Percentiles rank a stretch among this genome's conserved stretches.
Conservation (phyloP, 768 basidiomycete genomes). For the Collybiopsis luxurians region DNA sequence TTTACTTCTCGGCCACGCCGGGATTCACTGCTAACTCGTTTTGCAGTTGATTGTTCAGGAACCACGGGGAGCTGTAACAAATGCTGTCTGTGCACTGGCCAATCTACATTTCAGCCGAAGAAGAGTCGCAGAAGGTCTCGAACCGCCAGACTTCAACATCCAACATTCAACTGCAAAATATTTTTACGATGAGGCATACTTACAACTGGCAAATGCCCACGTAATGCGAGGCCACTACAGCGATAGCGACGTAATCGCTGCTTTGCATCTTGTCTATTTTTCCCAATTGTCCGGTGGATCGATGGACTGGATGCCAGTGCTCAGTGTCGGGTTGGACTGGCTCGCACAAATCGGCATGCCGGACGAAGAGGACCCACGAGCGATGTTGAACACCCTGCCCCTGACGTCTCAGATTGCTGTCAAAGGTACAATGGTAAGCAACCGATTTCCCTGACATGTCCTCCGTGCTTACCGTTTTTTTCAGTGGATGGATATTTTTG, state of each 20-base stretch:
- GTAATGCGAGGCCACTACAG: conserved; percentile 51
- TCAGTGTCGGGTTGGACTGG: conserved; percentile 77
- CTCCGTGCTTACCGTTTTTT: conserved; percentile 4
- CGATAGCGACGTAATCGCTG: conserved; percentile 74
- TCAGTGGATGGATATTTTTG: conserved; percentile 79
- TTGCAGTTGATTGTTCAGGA: conserved; percentile 50
- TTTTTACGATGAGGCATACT: conserved; percentile 67
- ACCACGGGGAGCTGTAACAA: conserved; percentile 67
- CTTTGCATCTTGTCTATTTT: conserved; percentile 73
- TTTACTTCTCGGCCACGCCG: neutral
- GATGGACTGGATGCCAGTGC: conserved; percentile 67
- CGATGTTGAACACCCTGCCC: conserved; percentile 54
- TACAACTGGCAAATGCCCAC: conserved; percentile 56
- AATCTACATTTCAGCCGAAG: conserved; percentile 64
- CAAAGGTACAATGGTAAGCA: conserved; percentile 71
- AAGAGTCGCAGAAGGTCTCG: conserved; percentile 60
- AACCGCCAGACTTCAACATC: conserved; percentile 48
- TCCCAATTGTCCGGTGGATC: conserved; percentile 68
- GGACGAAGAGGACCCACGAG: conserved; percentile 60
- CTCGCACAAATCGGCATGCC: conserved; percentile 63
- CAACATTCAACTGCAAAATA: conserved; percentile 60
- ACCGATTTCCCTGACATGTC: conserved; percentile 12
- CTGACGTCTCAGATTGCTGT: conserved; percentile 54
- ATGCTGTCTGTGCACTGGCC: conserved; percentile 74
- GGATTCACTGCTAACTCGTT: neutral